Evolutionary conservation across 2,329 filamentous ascomycete species (phyloP), one percentile per base, ranked within the genome.

Genomic region (Xylariaceae sp.): DNA sequence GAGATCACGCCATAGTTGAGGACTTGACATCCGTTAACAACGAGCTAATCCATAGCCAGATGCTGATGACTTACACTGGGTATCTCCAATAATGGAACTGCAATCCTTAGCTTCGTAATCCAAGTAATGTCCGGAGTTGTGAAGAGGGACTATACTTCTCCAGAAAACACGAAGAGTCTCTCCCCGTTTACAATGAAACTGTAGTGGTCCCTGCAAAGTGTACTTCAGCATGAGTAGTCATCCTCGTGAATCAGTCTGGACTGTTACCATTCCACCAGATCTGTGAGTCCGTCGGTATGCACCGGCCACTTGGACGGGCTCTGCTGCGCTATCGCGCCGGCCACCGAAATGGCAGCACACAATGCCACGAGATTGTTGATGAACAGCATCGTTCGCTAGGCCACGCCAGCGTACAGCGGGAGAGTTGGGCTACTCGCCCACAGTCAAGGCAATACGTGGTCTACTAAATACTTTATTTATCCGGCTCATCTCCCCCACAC

Each of bases 81-180:
- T 57, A 53, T 35, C 61, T 49, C 56, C 59, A 65, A 22, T 61
- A 62, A 29, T 64, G 61, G 18, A 64, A 64, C 55, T 61, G 17
- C 3, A 28, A 8, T 5, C 12, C n/a, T 44, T 22, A 47, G 33
- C 15, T 8, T 23, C 7, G 21, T 8, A 23, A 11, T 14, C 10
- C 8, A 17, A 6, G 25, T n/a, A 18, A 16, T 12, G 5, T 32
- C 13, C 36, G 23, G 13, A 11, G 11, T 25, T 11, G 2, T 2
- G n/a, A 15, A 26, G 8, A 22, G 12, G 8, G 12, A 13, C 28
- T 44, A 23, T 43, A 60, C 58, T 46, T 64, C 60, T 36, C 61
- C 60, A 0, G 61, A 65, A 31, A 64, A 64, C 15, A 64, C 47
- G 37, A 65, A 64, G 3, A 65, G 51, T 27, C 61, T 52, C 38